A percentile compares a stretch with the other conserved stretches of the same genome.
phyloP scores from a whole-genome alignment of 176 grass and related monocot species.

The Aegilops tauschii region DNA sequence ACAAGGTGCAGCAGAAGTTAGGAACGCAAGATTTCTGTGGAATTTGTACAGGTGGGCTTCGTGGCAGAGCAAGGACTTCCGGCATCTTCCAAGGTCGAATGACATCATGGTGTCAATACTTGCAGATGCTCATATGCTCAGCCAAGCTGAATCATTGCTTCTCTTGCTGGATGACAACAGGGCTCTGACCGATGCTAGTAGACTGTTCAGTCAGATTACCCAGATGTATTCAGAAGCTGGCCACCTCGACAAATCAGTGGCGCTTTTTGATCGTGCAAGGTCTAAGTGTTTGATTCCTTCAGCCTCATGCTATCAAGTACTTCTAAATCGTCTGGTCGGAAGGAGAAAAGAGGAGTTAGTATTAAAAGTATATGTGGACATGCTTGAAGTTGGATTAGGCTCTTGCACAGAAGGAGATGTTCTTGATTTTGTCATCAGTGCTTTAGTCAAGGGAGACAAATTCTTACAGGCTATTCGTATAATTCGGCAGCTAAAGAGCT shows the following conservation, averaged over 20 bases:
- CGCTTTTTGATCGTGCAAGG: constrained; percentile 62
- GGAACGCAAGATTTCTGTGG: constrained; percentile 60
- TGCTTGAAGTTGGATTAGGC: constrained; percentile 71
- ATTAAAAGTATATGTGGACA: constrained; percentile 80
- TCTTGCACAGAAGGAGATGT: constrained; percentile 47
- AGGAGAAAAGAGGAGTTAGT: constrained; percentile 44
- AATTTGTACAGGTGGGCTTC: constrained; percentile 79
- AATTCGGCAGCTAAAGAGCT: constrained; percentile 54
- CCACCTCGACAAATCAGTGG: constrained; percentile 52
- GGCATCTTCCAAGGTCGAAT: constrained; percentile 74
- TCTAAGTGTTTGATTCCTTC: constrained; percentile 50
- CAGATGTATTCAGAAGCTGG: constrained; percentile 46
- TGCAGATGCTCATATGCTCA: constrained; percentile 58
- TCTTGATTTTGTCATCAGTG: constrained; percentile 55
- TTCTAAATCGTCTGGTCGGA: constrained; percentile 60
- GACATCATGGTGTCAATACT: constrained; percentile 72
- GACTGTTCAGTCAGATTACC: constrained; percentile 54
- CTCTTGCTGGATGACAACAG: constrained; percentile 33
- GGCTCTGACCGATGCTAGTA: constrained; percentile 15
- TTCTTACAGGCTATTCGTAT: constrained; percentile 56
- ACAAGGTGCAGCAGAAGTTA: constrained; percentile 34
- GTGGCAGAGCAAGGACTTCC: constrained; percentile 50
- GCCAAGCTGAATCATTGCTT: constrained; percentile 72
- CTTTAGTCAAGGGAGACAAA: constrained; percentile 42
- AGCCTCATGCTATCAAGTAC: constrained; percentile 54